phyloP scores from a whole-genome alignment of 345 rosid species.

The Boechera stricta region DNA sequence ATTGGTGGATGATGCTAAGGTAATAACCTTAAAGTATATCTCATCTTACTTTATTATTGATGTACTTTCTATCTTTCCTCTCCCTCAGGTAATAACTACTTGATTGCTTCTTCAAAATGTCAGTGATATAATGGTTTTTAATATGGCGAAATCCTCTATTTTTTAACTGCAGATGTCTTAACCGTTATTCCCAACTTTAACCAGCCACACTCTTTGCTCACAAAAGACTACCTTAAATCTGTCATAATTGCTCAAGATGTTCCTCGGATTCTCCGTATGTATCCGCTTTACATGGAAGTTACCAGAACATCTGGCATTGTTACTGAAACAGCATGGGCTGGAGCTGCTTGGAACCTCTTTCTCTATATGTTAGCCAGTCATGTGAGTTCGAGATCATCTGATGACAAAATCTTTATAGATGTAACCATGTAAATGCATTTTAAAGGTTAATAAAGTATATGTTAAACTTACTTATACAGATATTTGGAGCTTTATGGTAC shows the following conservation, averaged over 20 bases:
- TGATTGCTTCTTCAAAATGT: not conserved
- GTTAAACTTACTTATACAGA: conserved; percentile 17
- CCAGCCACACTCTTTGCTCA: conserved; percentile 26
- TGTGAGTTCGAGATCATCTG: conserved; percentile 22
- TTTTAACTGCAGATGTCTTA: conserved; percentile 25
- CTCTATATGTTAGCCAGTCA: conserved; percentile 48
- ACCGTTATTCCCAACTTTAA: conserved; percentile 26
- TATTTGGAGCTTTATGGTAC: conserved; percentile 45
- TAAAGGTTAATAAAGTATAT: not conserved
- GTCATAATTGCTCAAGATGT: conserved; percentile 35
- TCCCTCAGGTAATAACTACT: conserved; percentile 45
- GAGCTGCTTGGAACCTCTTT: conserved; percentile 48
- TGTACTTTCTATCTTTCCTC: conserved; percentile 42
- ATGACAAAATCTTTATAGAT: not conserved
- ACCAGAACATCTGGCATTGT: conserved; percentile 43
- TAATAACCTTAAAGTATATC: conserved; percentile 44
- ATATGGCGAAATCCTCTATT: not conserved
- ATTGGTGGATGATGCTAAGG: conserved; percentile 42
- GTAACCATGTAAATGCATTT: not conserved
- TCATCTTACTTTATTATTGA: conserved; percentile 43
- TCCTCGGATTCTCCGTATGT: conserved; percentile 39
- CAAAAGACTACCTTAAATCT: conserved; percentile 40
- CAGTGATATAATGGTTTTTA: not conserved
- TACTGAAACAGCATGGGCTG: conserved; percentile 50
- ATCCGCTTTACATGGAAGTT: conserved; percentile 42